phyloP scores from a whole-genome alignment of 2,329 filamentous ascomycete species.

The Aspergillus fumigatiaffinis region DNA sequence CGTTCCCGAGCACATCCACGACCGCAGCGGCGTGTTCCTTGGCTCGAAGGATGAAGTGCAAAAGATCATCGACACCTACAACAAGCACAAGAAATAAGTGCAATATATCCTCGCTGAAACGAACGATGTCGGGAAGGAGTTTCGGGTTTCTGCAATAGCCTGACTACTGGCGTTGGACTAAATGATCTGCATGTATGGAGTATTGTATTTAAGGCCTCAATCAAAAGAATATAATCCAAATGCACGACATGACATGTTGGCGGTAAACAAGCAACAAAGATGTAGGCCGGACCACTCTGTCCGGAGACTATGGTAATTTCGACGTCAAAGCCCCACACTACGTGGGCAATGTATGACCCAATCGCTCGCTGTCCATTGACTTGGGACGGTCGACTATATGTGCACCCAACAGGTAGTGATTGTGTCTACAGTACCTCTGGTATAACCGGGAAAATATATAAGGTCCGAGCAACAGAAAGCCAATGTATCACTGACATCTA shows the following conservation, averaged over 20 bases:
- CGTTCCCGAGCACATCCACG: slow-evolving; percentile 87
- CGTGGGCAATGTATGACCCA: not conserved
- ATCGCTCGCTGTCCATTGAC: no score
- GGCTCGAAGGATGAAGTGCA: slow-evolving; percentile 93
- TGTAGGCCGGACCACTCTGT: not conserved
- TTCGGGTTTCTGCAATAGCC: slow-evolving; percentile 1
- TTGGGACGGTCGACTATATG: no score
- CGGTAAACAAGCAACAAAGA: not conserved
- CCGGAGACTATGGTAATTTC: not conserved
- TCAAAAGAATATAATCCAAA: not conserved
- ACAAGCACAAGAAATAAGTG: slow-evolving; percentile 41
- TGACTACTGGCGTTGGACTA: not conserved
- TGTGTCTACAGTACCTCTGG: not conserved
- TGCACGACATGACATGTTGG: not conserved
- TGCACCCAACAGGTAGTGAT: no score
- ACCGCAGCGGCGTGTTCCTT: slow-evolving; percentile 92
- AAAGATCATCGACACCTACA: slow-evolving; percentile 84
- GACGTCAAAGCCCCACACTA: not conserved
- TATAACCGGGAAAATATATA: not conserved
- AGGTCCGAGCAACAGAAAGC: not conserved
- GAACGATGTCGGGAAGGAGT: slow-evolving; percentile 9
- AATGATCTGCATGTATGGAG: slow-evolving; percentile 3
- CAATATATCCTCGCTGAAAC: not conserved
- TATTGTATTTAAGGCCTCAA: not conserved
- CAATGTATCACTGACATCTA: slow-evolving; percentile 1